These are phyloP conservation scores for Salinomyces thailandicus DNA, from an alignment of 2,329 filamentous ascomycete genomes.

Conservation along the genomic window DNA sequence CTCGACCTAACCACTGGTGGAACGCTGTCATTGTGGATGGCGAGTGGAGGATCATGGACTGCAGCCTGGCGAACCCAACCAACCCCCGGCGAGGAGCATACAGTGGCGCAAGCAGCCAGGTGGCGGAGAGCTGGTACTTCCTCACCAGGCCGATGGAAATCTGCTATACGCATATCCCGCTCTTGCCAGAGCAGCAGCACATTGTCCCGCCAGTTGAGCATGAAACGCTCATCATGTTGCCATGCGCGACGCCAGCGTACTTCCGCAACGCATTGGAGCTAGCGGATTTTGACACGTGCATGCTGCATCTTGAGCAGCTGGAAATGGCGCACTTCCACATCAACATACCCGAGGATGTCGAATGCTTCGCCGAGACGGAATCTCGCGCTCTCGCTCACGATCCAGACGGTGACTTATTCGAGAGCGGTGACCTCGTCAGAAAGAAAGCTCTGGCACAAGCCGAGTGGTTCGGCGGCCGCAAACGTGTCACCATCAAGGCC, in stretches of 20 bases:
- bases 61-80: conserved; percentile 80
- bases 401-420: conserved; percentile 81
- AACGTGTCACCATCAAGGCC: conserved; percentile 89
- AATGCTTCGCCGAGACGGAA: conserved; percentile 87
- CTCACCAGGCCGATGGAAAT: conserved; percentile 77
- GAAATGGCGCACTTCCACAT: conserved; percentile 89
- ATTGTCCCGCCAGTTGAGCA: conserved; percentile 80
- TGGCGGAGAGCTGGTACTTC: conserved; percentile 87
- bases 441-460: conserved; percentile 85
- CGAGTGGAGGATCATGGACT: conserved; percentile 95
- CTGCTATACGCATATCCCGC: conserved; percentile 91
- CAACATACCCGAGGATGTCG: conserved; percentile 77
- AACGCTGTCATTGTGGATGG: conserved; percentile 87
- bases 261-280: conserved; percentile 75
- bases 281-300: conserved; percentile 80
- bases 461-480: conserved; percentile 78
- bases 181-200: conserved; percentile 81
- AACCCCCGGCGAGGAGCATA: conserved; percentile 72
- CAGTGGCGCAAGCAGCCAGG: conserved; percentile 57
- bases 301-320: conserved; percentile 75
- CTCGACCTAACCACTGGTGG: conserved; percentile 95
- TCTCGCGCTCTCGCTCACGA: conserved; percentile 70
- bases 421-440: conserved; percentile 74
- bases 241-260: conserved; percentile 74
- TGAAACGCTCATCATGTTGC: conserved; percentile 75